Conservation (phyloP, 768 basidiomycete genomes). For the Lactarius psammicola region DNA sequence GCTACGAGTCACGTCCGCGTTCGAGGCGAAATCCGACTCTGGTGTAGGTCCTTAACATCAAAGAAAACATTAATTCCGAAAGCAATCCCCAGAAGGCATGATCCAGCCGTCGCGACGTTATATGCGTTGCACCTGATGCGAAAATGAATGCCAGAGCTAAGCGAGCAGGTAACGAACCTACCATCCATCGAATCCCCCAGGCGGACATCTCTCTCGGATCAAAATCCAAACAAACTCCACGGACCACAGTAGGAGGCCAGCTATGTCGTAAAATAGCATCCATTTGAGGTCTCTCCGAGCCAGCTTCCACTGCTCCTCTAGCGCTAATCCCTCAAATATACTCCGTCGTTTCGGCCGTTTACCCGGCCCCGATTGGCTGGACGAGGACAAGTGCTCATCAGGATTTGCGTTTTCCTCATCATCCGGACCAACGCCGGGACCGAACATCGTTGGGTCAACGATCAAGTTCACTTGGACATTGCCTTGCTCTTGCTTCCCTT, state of each 20-base stretch:
- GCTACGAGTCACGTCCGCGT: slow-evolving; percentile 43
- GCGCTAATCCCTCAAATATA: slow-evolving; percentile 57
- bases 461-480: slow-evolving; percentile 73
- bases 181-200: slow-evolving; percentile 63
- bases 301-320: slow-evolving; percentile 61
- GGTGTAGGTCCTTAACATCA: slow-evolving; percentile 61
- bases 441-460: slow-evolving; percentile 63
- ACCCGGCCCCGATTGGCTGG: slow-evolving; percentile 36
- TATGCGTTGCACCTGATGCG: slow-evolving; percentile 65
- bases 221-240: slow-evolving; percentile 58
- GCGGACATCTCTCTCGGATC: slow-evolving; percentile 61
- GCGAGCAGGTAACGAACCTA: slow-evolving; percentile 35
- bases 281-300: slow-evolving; percentile 56
- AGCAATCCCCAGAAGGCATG: slow-evolving; percentile 54
- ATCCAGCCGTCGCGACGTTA: slow-evolving; percentile 61
- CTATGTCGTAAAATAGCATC: slow-evolving; percentile 49
- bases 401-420: slow-evolving; percentile 41
- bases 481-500: slow-evolving; percentile 36
- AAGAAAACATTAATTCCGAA: slow-evolving; percentile 61
- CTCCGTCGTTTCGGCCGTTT: slow-evolving; percentile 45
- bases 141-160: slow-evolving; percentile 1
- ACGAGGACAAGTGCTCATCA: slow-evolving; percentile 36
- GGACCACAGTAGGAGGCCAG: slow-evolving; percentile 53
- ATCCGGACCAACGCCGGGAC: slow-evolving; percentile 31
- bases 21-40: slow-evolving; percentile 61